A percentile compares a stretch with the other conserved stretches of the same genome.
Conservation (phyloP, 2,329 filamentous ascomycete species). For the Canariomyces notabilis region DNA sequence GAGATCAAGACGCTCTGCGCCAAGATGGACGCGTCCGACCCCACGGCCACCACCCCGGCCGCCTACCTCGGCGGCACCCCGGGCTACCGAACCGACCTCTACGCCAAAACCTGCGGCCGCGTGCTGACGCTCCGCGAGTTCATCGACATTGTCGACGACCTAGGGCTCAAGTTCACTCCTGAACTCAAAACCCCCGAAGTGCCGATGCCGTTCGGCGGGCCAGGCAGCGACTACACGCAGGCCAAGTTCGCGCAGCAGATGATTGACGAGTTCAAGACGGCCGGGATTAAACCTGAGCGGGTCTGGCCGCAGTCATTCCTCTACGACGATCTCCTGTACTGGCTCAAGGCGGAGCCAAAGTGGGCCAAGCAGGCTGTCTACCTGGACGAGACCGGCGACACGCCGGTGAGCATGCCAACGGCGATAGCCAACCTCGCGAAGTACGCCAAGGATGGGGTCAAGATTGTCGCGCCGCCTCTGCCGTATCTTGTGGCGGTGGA, state of each 20-base stretch:
- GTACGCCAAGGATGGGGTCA: slow-evolving; percentile 54
- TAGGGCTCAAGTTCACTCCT: slow-evolving; percentile 59
- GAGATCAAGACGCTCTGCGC: slow-evolving; percentile 65
- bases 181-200: slow-evolving; percentile 65
- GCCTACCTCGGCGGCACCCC: slow-evolving; percentile 57
- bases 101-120: slow-evolving; percentile 56
- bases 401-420: slow-evolving; percentile 43
- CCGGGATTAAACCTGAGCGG: slow-evolving; percentile 46
- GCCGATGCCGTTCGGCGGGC: slow-evolving; percentile 63
- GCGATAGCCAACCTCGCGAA: slow-evolving; percentile 52
- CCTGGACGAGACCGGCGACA: slow-evolving; percentile 59
- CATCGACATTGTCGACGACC: slow-evolving; percentile 52
- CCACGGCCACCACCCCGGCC: slow-evolving; percentile 50
- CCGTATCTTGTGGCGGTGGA: slow-evolving; percentile 54
- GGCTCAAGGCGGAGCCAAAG: slow-evolving; percentile 56
- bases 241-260: slow-evolving; percentile 60
- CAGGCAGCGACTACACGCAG: slow-evolving; percentile 56
- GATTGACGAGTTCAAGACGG: slow-evolving; percentile 53
- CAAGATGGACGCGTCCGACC: slow-evolving; percentile 64
- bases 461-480: slow-evolving; percentile 59
- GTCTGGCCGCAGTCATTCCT: slow-evolving; percentile 63
- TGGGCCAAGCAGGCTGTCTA: slow-evolving; percentile 60
- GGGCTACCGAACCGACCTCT: slow-evolving; percentile 60
- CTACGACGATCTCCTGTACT: slow-evolving; percentile 61
- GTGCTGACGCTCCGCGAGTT: slow-evolving; percentile 57